phyloP scores from a whole-genome alignment of 1,284 basidiomycete species.

The Trichosporon coremiiforme region DNA sequence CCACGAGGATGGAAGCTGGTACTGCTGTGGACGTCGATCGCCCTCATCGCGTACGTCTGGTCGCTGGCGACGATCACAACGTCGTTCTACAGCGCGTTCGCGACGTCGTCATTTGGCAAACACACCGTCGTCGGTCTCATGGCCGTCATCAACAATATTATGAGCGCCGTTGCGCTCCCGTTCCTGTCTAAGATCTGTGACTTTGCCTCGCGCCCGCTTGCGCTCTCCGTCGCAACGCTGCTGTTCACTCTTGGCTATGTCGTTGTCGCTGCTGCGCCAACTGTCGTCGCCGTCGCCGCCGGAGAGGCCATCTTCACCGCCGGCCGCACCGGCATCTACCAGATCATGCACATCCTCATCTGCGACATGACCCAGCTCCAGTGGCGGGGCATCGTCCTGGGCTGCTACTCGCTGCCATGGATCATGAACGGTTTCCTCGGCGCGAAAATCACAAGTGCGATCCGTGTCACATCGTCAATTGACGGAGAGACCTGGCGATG shows the following conservation, averaged over 20 bases:
- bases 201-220: constrained; percentile 40
- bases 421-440: constrained; percentile 54
- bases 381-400: constrained; percentile 71
- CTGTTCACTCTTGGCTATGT: constrained; percentile 51
- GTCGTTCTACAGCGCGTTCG: constrained; percentile 39
- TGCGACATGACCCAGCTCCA: constrained; percentile 75
- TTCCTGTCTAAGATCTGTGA: constrained; percentile 52
- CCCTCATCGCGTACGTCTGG: constrained; percentile 39
- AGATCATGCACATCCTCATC: constrained; percentile 34
- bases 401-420: constrained; percentile 67
- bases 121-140: constrained; percentile 52
- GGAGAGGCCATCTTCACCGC: constrained; percentile 50
- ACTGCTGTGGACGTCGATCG: constrained; percentile 42
- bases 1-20: constrained; percentile 36
- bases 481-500: constrained; percentile 62
- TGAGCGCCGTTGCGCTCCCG: constrained; percentile 49
- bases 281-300: constrained; percentile 44
- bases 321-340: constrained; percentile 45
- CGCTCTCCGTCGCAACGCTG: constrained; percentile 35
- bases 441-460: constrained; percentile 62
- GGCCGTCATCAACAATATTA: constrained; percentile 47
- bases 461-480: constrained; percentile 42
- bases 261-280: constrained; percentile 42
- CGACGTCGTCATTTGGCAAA: constrained; percentile 49
- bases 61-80: constrained; percentile 41